phyloP scores from a whole-genome alignment of 495 filamentous ascomycete genomes.

The Hyphodiscus hymeniophilus region DNA sequence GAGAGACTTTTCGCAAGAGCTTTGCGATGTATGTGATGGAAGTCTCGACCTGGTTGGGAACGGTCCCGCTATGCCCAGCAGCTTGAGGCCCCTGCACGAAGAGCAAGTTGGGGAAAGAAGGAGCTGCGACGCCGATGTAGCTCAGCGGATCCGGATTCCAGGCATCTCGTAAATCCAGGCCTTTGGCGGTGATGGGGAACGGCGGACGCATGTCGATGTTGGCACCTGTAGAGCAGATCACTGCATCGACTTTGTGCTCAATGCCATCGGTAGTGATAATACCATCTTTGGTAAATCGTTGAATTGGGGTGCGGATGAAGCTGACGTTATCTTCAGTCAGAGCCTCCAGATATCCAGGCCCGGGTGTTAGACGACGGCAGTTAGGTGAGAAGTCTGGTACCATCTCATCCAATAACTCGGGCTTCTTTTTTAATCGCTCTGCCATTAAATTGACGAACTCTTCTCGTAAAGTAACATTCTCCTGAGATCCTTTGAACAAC shows the following conservation, averaged over 20 bases:
- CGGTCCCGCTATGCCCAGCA: conserved; percentile 31
- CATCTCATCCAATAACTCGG: conserved; percentile 39
- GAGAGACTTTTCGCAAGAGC: conserved; percentile 42
- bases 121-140: conserved; percentile 45
- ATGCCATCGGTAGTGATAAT: conserved; percentile 26
- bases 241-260: conserved; percentile 29
- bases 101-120: conserved; percentile 47
- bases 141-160: conserved; percentile 36
- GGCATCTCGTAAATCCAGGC: conserved; percentile 38
- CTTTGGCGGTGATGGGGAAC: conserved; percentile 40
- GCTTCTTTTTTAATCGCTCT: conserved; percentile 35
- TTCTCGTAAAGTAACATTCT: conserved; percentile 39
- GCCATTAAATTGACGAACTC: conserved; percentile 44
- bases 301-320: conserved; percentile 40
- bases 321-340: conserved; percentile 42
- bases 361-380: conserved; percentile 50
- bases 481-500: conserved; percentile 34
- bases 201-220: conserved; percentile 41
- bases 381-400: conserved; percentile 49
- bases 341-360: conserved; percentile 51
- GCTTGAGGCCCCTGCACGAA: conserved; percentile 43
- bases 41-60: conserved; percentile 44
- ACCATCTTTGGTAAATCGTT: conserved; percentile 36
- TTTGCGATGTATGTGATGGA: conserved; percentile 46
- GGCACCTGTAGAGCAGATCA: conserved; percentile 50